Conservation (phyloP, 1,139 yeast genomes). For the Sugiyamaella paludigena region DNA sequence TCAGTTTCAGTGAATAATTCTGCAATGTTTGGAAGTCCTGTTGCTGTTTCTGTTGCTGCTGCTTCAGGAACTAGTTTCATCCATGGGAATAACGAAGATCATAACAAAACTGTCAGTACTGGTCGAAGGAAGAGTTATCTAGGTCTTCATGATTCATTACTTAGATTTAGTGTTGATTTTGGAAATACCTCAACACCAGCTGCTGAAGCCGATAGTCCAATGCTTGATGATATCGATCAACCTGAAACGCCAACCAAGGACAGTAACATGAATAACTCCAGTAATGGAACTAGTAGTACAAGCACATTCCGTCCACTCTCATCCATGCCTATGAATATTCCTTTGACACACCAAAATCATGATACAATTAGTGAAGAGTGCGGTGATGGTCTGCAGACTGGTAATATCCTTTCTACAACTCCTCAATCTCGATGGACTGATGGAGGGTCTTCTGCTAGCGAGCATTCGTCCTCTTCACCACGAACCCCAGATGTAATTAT, state of each 20-base stretch:
- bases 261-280: constrained; percentile 3
- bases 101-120: constrained; percentile 22
- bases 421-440: constrained; percentile 30
- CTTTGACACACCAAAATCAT: constrained; percentile 11
- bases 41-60: not conserved
- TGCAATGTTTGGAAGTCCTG: constrained; percentile 3
- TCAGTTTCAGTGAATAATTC: not conserved
- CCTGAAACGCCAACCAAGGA: constrained; percentile 29
- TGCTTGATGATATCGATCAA: constrained; percentile 18
- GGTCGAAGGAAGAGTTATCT: constrained; percentile 17
- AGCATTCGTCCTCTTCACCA: constrained; percentile 25
- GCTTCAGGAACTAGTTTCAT: constrained; percentile 12
- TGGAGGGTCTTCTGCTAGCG: constrained; percentile 25
- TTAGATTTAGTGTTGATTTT: constrained; percentile 27
- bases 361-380: constrained; percentile 10
- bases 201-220: constrained; percentile 15
- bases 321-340: constrained; percentile 19
- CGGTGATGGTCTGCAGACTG: not conserved
- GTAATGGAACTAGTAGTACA: constrained; percentile 2
- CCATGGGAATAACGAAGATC: no score
- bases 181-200: constrained; percentile 20
- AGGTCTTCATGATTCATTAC: constrained; percentile 28
- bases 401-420: constrained; percentile 16
- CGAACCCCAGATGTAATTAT: constrained; percentile 27
- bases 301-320: constrained; percentile 9